Evolutionary conservation across 2,329 filamentous ascomycete genomes (phyloP), one percentile per base, ranked within the genome.

Genomic region (Colletotrichum melonis): DNA sequence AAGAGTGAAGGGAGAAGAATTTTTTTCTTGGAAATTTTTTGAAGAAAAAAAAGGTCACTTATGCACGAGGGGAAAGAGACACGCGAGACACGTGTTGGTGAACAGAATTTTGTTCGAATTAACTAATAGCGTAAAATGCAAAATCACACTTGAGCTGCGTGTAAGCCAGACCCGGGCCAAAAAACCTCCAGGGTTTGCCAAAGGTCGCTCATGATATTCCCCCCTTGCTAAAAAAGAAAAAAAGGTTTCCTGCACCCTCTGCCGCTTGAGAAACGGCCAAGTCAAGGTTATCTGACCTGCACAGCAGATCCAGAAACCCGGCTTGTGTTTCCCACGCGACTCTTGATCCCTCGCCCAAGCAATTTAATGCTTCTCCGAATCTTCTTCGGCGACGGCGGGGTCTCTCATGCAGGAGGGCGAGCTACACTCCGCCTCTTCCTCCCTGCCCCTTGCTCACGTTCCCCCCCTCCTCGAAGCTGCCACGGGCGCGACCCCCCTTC

Each of bases 61-160:
- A 58, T 35, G 57, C 65, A 42, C 26, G 57, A 57, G 22, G 24
- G 46, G 28, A 11, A 60, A 24, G 55, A 24, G 24, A 3, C 35
- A 32, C 19, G 12, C 11, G 9, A 28, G 52, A 49, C 28, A 16
- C 52, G 11, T 19, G 12, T 30, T 69, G 35, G 55, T 30, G 71
- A 67, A 69, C 67, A 67, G 74, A 75, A 76, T 75, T 73, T 76
- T 80, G 77, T 81, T 84, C 78, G 77, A 68, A 84, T 85, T 84
- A 85, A 83, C 81, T 85, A 84, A 80, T 84, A 84, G 79, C 82
- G 79, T 80, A 80, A 73, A 73, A 73, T 73, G 70, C 70, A 73
- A 64, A 55, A 49, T 80, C 81, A 83, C 78, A 77, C 81, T 79
- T 81, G 79, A 82, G 80, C 82, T 83, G 81, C 81, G 79, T 79